Conservation (phyloP, 2,329 filamentous ascomycete genomes). For the Colletotrichum limetticola region DNA sequence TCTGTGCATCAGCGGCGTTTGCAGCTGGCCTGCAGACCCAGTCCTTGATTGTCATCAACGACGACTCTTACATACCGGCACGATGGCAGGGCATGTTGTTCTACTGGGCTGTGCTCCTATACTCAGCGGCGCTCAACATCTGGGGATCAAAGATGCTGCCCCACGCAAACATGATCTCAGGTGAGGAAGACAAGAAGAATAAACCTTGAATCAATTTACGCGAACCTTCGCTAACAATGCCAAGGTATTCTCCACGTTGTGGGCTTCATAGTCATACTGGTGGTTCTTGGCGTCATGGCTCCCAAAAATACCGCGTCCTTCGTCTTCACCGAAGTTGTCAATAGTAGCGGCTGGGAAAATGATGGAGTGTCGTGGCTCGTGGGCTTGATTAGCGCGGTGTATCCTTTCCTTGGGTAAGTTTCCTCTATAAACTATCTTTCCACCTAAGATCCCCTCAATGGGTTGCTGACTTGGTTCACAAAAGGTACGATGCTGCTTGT, state of each 20-base stretch:
- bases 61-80: constrained; percentile 50
- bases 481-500: constrained; percentile 46
- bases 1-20: constrained; percentile 58
- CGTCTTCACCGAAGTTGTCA: constrained; percentile 45
- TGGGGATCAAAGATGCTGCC: constrained; percentile 51
- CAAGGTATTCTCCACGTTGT: constrained; percentile 41
- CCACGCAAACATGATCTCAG: constrained; percentile 44
- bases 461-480: fast-evolving
- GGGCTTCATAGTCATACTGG: constrained; percentile 41
- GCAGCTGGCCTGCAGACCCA: constrained; percentile 55
- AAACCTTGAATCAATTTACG: no score
- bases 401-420: constrained; percentile 46
- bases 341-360: constrained; percentile 44
- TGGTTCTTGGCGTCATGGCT: constrained; percentile 44
- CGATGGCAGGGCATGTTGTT: constrained; percentile 58
- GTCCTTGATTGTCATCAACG: constrained; percentile 53
- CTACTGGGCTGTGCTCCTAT: constrained; percentile 55
- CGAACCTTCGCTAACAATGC: no score
- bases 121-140: constrained; percentile 52
- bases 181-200: constrained; percentile 20
- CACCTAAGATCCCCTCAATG: fast-evolving
- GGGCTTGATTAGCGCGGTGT: constrained; percentile 43
- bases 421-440: neutral
- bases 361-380: constrained; percentile 46
- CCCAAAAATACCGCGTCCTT: constrained; percentile 42